Conservation (phyloP, 495 filamentous ascomycete species). For the Parathielavia hyrcaniae region DNA sequence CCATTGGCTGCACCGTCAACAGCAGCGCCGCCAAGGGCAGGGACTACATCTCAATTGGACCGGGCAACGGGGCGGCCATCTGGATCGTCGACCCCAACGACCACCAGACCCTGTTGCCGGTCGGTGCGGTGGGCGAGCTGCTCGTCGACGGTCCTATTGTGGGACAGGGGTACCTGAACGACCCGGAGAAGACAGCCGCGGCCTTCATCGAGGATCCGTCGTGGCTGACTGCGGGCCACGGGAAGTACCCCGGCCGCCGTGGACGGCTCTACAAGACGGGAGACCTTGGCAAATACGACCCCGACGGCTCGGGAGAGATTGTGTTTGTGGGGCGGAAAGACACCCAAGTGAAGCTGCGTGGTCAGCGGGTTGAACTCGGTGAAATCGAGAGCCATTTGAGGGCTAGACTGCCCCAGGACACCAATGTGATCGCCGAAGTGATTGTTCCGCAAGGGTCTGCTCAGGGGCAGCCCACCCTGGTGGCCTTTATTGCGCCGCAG, state of each 20-base stretch:
- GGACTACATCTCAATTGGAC: slow-evolving; percentile 26
- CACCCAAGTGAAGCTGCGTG: slow-evolving; percentile 37
- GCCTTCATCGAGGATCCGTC: slow-evolving; percentile 43
- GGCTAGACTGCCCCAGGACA: slow-evolving; percentile 13
- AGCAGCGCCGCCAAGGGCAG: slow-evolving; percentile 39
- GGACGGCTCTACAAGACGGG: slow-evolving; percentile 34
- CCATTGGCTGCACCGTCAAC: slow-evolving; percentile 43
- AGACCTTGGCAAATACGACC: slow-evolving; percentile 46
- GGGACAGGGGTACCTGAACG: slow-evolving; percentile 50
- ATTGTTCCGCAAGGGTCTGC: slow-evolving; percentile 35
- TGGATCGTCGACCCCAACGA: slow-evolving; percentile 33
- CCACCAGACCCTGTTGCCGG: slow-evolving; percentile 32
- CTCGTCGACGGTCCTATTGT: slow-evolving; percentile 43
- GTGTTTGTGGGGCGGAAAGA: slow-evolving; percentile 34
- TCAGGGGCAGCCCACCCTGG: slow-evolving; percentile 29
- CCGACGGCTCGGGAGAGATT: slow-evolving; percentile 41
- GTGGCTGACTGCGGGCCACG: slow-evolving; percentile 33
- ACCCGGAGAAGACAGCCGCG: slow-evolving; percentile 46
- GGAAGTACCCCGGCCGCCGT: neutral
- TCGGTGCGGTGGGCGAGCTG: slow-evolving; percentile 45
- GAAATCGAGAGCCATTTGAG: slow-evolving; percentile 34
- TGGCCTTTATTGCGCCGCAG: slow-evolving; percentile 23
- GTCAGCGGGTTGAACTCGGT: slow-evolving; percentile 36
- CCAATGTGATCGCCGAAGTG: slow-evolving; percentile 34
- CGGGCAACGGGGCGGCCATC: slow-evolving; percentile 24